Base-by-base conservation (phyloP, 1,284 basidiomycete genomes). In the Phylloboletellus chloephorus region DNA sequence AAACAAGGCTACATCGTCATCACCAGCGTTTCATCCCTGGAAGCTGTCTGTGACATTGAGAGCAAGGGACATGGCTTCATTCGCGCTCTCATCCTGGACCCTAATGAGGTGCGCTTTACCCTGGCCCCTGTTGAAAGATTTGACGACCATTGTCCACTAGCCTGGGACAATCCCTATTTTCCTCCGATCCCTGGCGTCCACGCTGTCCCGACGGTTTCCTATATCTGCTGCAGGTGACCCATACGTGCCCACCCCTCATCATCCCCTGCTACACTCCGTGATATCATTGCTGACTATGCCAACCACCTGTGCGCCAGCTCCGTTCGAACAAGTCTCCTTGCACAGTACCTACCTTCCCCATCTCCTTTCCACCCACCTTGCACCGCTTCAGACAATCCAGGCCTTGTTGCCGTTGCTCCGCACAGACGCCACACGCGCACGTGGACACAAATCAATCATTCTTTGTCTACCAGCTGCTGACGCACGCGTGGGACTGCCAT, bases 131-230 rank as follows among this genome's bases (percentile, higher is more conserved):
- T 21, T 24, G 23, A 26, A 35, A 33, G 19, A 26, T 16, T 29
- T 37, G 36, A 43, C 47, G 20, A 52, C 21, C 30, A 9, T 35
- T 37, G 41, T 36, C 20, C 42, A 33, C 21, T 39, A 88, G 84
- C 79, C 81, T 17, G 76, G 73, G 3, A 81, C 79, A 9, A 70
- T 87, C 31, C 72, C 80, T 1, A 70, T 78, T 37, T 91, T 90
- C 67, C 67, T 90, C 23, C 79, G 87, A 37, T 88, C 85, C 2
- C 66, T 91, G 30, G 71, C 78, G 5, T 83, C 87, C 0, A 79
- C 86, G 1, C 71, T 91, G 7, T 83, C 83, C n/a, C 78, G 86
- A 44, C 75, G 79, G 30, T 91, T 89, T 66, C 88, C 88, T 3
- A 73, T 88, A 49, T 79, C 75, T 28, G 64, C 78, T 11, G 67